Percentiles rank a stretch among this genome's conserved stretches.
phyloP scores from a whole-genome alignment of 768 basidiomycete species.

The Favolaschia claudopus region DNA sequence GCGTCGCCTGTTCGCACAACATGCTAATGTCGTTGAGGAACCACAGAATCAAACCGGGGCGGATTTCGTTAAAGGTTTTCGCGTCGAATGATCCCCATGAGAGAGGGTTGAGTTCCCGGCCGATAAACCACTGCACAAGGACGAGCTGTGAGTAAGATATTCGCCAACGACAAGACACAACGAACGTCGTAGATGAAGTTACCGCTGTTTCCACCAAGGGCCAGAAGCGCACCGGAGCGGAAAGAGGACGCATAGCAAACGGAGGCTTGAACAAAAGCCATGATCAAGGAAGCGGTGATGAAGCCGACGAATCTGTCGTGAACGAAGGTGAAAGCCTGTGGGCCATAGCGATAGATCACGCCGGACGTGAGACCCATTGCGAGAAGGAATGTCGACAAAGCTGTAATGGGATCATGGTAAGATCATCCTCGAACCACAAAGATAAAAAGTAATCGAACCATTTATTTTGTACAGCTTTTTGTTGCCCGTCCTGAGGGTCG shows the following conservation, averaged over 20 bases:
- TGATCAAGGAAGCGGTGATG: slow-evolving; percentile 79
- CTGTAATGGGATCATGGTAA: slow-evolving; percentile 49
- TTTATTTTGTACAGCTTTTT: slow-evolving; percentile 93
- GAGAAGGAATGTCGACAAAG: slow-evolving; percentile 87
- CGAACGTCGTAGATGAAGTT: slow-evolving; percentile 90
- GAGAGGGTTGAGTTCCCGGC: slow-evolving; percentile 89
- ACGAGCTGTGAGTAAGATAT: slow-evolving; percentile 1
- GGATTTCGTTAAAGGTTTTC: slow-evolving; percentile 83
- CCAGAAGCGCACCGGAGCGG: slow-evolving; percentile 73
- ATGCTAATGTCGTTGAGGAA: slow-evolving; percentile 88
- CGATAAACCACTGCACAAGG: slow-evolving; percentile 82
- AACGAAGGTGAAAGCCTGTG: slow-evolving; percentile 84
- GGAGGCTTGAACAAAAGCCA: slow-evolving; percentile 78
- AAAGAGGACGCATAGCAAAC: slow-evolving; percentile 79
- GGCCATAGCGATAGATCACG: slow-evolving; percentile 75
- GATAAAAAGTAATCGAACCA: slow-evolving; percentile 57
- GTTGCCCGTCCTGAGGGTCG: slow-evolving; percentile 73
- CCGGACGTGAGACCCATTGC: slow-evolving; percentile 78
- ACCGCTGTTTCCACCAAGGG: slow-evolving; percentile 92
- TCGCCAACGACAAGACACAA: slow-evolving; percentile 18
- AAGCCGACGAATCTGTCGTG: slow-evolving; percentile 95
- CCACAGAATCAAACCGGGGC: slow-evolving; percentile 94
- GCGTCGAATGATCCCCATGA: slow-evolving; percentile 73
- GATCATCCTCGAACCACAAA: too few species aligned
- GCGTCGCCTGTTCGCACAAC: slow-evolving; percentile 88